Percentiles rank a stretch among this genome's conserved stretches.
Conservation (phyloP, 352 stramenopile species). For the Phytopythium mirpurense region DNA sequence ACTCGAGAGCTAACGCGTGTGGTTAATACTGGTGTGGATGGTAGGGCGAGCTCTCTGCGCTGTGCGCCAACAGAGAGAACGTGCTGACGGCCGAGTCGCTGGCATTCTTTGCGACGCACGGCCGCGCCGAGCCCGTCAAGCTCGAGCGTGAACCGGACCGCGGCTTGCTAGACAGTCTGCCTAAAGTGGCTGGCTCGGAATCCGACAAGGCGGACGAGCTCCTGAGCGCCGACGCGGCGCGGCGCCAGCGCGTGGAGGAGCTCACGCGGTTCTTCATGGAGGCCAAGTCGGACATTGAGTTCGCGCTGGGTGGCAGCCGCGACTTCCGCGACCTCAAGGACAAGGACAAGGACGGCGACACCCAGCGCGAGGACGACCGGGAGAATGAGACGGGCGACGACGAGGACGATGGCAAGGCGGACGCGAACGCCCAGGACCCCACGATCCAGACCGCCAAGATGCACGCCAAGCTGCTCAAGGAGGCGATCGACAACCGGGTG, state of each 20-base stretch:
- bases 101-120: conserved; percentile 50
- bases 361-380: conserved; percentile 59
- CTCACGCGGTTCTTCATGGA: conserved; percentile 89
- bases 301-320: conserved; percentile 63
- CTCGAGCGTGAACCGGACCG: conserved; percentile 60
- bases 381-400: conserved; percentile 50
- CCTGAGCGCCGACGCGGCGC: conserved; percentile 67
- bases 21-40: background rate
- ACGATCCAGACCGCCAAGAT: conserved; percentile 34
- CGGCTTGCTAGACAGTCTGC: conserved; percentile 9
- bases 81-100: conserved; percentile 75
- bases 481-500: conserved; percentile 71
- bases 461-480: conserved; percentile 51
- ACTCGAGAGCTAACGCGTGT: no score
- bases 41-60: conserved; percentile 52
- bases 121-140: conserved; percentile 65
- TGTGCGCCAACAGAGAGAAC: conserved; percentile 71
- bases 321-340: conserved; percentile 70
- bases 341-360: conserved; percentile 62
- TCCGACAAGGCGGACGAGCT: conserved; percentile 53
- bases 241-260: conserved; percentile 79
- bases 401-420: conserved; percentile 36
- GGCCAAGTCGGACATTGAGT: conserved; percentile 87
- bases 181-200: conserved; percentile 21
- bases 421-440: conserved; percentile 22